Base-by-base conservation (phyloP, 306 rosid species). In the Prinsepia uniflora region DNA sequence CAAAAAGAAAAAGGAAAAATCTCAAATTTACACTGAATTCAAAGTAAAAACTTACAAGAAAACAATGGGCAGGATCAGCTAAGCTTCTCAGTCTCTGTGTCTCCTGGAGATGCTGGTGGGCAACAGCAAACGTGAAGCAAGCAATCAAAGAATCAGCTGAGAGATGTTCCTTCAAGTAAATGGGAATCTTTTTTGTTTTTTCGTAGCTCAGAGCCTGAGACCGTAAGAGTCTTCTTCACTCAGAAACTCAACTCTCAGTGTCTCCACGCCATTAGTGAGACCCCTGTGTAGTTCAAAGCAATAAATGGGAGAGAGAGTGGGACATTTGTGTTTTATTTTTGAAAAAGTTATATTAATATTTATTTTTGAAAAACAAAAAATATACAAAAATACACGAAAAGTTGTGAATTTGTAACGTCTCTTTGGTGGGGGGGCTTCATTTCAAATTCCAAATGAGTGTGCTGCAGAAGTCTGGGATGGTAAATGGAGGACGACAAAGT, bases 391-490 rank as follows among this genome's bases (percentile, higher is more conserved):
- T 7, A 50, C 4, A 1, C n/a, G 8, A 34, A 59, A 60, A 80
- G 64, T 59, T 59, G 22, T 59, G 15, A 83, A 68, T 18, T 78
- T 76, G 10, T 66, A 92, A 89, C 98, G 98, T 92, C 98, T 89
- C 91, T 89, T 75, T 76, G 19, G 79, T 46, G 82, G 72, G 92
- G 79, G 88, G 87, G 43, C 66, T 66, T 4, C 68, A 77, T 80
- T 92, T 92, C 96, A 89, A 92, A 92, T 84, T 92, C 90, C 84
- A 75, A 86, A 84, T 24, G 64, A 48, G 73, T 4, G 65, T 64
- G 60, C 19, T 24, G 22, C 53, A 46, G 53, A 10, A 52, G 69
- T 42, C 50, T 61, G 8, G 5, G 10, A 5, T 67, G 40, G 80
- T 69, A 17, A 68, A 52, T 56, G 75, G 81, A 56, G 72, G 59